Percentiles rank a stretch among this genome's conserved stretches.
phyloP scores from a whole-genome alignment of 345 rosid genomes.

The Melastoma malabathricum region DNA sequence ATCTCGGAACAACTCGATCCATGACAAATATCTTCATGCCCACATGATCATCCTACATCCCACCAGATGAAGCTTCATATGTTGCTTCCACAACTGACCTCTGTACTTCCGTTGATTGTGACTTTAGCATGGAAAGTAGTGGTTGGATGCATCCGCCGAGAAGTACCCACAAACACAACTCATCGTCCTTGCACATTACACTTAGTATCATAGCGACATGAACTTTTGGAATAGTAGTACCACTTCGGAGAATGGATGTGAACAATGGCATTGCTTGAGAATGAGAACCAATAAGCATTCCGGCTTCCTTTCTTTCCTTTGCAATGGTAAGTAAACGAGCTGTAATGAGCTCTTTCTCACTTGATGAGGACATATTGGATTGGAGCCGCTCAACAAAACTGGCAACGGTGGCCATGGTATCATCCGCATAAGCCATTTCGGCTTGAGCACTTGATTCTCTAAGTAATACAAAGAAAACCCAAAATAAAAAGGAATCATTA shows the following conservation, averaged over 20 bases:
- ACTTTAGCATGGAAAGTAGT: slow-evolving; percentile 61
- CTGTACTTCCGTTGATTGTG: slow-evolving; percentile 55
- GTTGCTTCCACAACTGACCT: slow-evolving; percentile 75
- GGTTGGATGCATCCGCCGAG: slow-evolving; percentile 94
- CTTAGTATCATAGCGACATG: slow-evolving; percentile 60
- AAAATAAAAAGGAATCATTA: too few species aligned
- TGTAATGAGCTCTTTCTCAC: slow-evolving; percentile 67
- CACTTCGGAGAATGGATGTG: slow-evolving; percentile 63
- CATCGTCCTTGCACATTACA: slow-evolving; percentile 62
- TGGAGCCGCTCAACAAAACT: slow-evolving; percentile 68
- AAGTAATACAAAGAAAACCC: slow-evolving; percentile 2
- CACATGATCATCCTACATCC: slow-evolving; percentile 64
- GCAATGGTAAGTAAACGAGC: slow-evolving; percentile 59
- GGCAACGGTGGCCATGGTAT: slow-evolving; percentile 51
- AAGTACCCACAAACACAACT: slow-evolving; percentile 59
- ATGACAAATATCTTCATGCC: slow-evolving; percentile 79
- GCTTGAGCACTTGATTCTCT: slow-evolving; percentile 37
- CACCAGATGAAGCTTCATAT: slow-evolving; percentile 70
- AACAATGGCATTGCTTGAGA: slow-evolving; percentile 81
- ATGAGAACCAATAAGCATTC: slow-evolving; percentile 55
- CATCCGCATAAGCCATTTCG: slow-evolving; percentile 42
- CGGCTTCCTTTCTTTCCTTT: slow-evolving; percentile 57
- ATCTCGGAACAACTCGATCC: slow-evolving; percentile 69
- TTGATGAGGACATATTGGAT: slow-evolving; percentile 42
- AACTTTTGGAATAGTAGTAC: slow-evolving; percentile 53